Percentiles rank a stretch among this genome's conserved stretches.
Conservation (phyloP, 371 early-diverging fungal genomes). For the Parasitella parasitica region DNA sequence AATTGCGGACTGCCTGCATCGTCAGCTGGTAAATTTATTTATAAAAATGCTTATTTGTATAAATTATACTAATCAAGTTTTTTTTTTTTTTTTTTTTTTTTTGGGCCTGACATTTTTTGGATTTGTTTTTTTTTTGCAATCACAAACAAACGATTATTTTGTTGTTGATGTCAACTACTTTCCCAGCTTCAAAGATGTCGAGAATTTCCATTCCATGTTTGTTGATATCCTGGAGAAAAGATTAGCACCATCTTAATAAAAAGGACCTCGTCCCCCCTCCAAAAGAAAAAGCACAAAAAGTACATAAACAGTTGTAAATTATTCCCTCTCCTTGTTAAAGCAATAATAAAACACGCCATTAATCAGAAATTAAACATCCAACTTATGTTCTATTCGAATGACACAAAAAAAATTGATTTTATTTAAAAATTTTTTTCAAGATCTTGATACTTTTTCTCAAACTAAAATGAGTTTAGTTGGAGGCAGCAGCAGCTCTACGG, state of each 20-base stretch:
- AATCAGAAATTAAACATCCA: too few species aligned
- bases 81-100: too few species aligned
- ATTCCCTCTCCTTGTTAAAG: not conserved
- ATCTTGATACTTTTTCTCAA: not conserved
- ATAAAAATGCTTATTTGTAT: not conserved
- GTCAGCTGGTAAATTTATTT: slow-evolving; percentile 31
- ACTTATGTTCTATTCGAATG: too few species aligned
- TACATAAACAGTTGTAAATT: slow-evolving; percentile 2
- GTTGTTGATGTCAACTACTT: slow-evolving; percentile 55
- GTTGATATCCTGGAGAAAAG: slow-evolving; percentile 20
- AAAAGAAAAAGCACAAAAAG: too few species aligned
- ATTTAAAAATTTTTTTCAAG: not conserved
- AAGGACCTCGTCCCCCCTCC: too few species aligned
- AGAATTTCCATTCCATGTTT: slow-evolving; percentile 29
- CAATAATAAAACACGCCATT: too few species aligned
- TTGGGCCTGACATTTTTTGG: slow-evolving; percentile 53
- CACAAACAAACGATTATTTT: slow-evolving; percentile 29
- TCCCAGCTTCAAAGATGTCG: slow-evolving; percentile 33
- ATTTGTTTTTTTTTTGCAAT: slow-evolving; percentile 47
- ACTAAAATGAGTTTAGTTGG: slow-evolving; percentile 27
- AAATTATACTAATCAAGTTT: not conserved
- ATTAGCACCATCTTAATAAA: not conserved
- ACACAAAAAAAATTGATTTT: not conserved
- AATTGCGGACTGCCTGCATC: slow-evolving; percentile 34
- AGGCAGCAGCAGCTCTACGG: slow-evolving; percentile 63